Evolutionary conservation across 192 early-diverging fungal genomes (phyloP).

Genomic region (Polychytrium aggregatum): DNA sequence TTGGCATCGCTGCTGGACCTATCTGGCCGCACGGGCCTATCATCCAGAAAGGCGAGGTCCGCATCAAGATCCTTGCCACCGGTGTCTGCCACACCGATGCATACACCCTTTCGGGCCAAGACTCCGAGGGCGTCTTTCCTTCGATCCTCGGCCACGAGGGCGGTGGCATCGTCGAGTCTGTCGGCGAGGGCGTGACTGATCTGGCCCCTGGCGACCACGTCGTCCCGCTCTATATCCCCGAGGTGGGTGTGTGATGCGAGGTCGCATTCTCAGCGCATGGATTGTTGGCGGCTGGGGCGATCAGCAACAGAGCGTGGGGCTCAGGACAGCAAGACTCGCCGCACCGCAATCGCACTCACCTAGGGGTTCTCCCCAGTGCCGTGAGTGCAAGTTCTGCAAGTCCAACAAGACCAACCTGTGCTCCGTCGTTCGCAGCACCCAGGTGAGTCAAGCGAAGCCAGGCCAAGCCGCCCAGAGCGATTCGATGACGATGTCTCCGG

Average conservation of each 20-base stretch:
- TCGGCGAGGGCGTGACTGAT: slow-evolving; percentile 87
- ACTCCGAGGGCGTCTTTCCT: slow-evolving; percentile 72
- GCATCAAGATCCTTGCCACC: slow-evolving; percentile 83
- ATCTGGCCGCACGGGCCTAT: background rate
- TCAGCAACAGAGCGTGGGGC: no score
- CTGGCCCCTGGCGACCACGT: slow-evolving; percentile 91
- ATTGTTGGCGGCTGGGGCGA: no score
- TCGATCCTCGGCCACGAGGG: slow-evolving; percentile 92
- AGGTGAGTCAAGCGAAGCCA: slow-evolving; percentile 40
- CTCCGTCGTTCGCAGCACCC: slow-evolving; percentile 77
- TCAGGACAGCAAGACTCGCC: no score
- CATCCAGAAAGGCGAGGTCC: slow-evolving; percentile 75
- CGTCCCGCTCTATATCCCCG: slow-evolving; percentile 69
- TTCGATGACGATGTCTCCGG: no score
- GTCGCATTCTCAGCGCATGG: slow-evolving; percentile 3
- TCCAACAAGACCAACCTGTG: slow-evolving; percentile 97
- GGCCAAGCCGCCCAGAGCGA: no score
- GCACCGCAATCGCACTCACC: no score
- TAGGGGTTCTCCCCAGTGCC: slow-evolving; percentile 72
- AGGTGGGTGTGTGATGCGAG: slow-evolving; percentile 15
- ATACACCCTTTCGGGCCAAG: slow-evolving; percentile 84
- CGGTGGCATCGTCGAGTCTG: slow-evolving; percentile 87
- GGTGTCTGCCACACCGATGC: slow-evolving; percentile 88
- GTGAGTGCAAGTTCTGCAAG: slow-evolving; percentile 95
- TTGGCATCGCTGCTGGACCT: background rate